Conservation (phyloP, 106 monocot species). For the Gastrodia elata region DNA sequence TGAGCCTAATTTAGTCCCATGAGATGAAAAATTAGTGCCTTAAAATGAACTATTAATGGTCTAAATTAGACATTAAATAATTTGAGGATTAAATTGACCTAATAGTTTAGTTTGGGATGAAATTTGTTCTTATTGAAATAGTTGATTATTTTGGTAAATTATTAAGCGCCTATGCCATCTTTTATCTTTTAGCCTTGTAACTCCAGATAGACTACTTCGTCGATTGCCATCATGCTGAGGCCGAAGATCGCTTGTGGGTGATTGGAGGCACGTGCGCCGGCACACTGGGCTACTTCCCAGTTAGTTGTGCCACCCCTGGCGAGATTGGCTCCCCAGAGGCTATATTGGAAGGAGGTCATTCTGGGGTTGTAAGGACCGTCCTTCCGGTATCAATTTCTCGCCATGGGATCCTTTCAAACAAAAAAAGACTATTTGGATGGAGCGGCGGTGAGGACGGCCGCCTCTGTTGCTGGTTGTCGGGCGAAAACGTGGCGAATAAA, state of each 20-base stretch:
- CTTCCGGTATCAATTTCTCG: conserved; percentile 40
- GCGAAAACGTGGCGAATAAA: conserved; percentile 35
- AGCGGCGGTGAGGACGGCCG: conserved; percentile 93
- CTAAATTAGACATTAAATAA: too few species aligned
- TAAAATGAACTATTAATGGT: too few species aligned
- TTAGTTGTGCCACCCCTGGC: conserved; percentile 14
- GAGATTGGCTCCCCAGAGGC: conserved; percentile 60
- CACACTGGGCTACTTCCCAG: conserved; percentile 82
- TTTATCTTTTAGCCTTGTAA: background rate
- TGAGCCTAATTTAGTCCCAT: too few species aligned
- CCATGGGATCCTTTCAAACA: conserved; percentile 17
- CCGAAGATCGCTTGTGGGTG: conserved; percentile 58
- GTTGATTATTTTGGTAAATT: too few species aligned
- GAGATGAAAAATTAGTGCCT: too few species aligned
- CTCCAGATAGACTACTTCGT: conserved; percentile 89
- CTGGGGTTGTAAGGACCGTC: conserved; percentile 66
- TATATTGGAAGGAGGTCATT: conserved; percentile 83
- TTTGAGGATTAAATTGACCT: too few species aligned
- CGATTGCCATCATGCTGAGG: conserved; percentile 58
- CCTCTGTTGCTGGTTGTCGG: conserved; percentile 80
- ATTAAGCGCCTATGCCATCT: background rate
- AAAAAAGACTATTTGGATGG: conserved; percentile 70
- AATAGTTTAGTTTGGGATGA: too few species aligned
- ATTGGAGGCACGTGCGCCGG: conserved; percentile 77
- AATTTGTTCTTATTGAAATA: too few species aligned